Base-by-base conservation (phyloP, 495 filamentous ascomycete genomes). In the Choiromyces venosus region DNA sequence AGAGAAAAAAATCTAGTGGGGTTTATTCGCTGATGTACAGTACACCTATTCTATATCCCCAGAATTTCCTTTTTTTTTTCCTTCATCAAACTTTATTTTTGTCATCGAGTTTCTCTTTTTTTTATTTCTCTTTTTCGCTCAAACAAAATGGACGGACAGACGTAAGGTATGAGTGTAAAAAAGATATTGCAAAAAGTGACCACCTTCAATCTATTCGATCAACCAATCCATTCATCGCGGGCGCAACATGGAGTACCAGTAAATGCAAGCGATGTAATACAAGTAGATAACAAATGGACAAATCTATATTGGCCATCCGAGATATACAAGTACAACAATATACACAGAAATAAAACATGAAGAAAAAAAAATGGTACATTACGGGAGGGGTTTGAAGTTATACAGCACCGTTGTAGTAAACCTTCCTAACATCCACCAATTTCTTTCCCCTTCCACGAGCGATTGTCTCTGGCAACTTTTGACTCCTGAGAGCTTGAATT, bases 381-480 rank as follows among this genome's bases (percentile, higher is more conserved):
- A 29, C n/a, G 16, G n/a, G n/a, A 29, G 25, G 52, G 12, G n/a
- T n/a, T 33, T 18, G 10, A 16, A 29, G 25, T 33, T 85, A 87
- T 78, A 89, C 85, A 81, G 86, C 87, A 16, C 94, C 93, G 25
- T 91, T 92, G 84, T 97, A 98, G 85, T 99, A 99, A 79, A 98
- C 95, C 86, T 93, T 97, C 79, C 95, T 86, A 66, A 94, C 91
- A 86, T 99, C 95, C 25, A 98, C 93, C 76, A 99, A 83, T 87
- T 99, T 99, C 87, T 89, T 93, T 65, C 95, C 94, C 68, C 93
- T 84, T 56, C 90, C 94, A 39, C 90, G 85, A 65, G 95, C 95
- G 81, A 99, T 87, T 78, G 93, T 89, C 81, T 98, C 92, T 14
- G 96, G 96, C 76, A 94, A 84, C 72, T 86, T 87, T 85, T 99